phyloP scores from a whole-genome alignment of 2,329 filamentous ascomycete genomes.

The Chaetomiaceae sp. region DNA sequence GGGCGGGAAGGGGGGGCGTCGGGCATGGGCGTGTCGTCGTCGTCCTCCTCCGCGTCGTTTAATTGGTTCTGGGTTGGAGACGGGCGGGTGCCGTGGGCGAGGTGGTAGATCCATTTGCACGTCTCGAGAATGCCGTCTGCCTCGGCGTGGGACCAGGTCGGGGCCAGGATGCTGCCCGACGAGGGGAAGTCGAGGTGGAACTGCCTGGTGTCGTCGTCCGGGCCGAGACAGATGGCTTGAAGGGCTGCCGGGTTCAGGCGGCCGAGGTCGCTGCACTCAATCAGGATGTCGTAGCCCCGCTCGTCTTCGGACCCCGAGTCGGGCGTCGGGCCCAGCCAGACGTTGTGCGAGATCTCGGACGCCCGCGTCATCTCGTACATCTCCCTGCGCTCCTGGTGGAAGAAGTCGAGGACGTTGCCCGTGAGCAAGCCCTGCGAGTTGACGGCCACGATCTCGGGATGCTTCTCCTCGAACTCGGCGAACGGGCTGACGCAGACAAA shows the following conservation, averaged over 20 bases:
- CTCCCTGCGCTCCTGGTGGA: conserved; percentile 80
- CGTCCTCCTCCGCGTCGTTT: conserved; percentile 35
- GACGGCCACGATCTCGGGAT: conserved; percentile 69
- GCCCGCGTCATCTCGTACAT: conserved; percentile 92
- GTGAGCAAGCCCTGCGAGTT: conserved; percentile 68
- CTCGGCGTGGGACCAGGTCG: conserved; percentile 77
- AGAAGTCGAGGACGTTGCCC: conserved; percentile 80
- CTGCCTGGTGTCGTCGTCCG: conserved; percentile 39
- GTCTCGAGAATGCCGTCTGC: conserved; percentile 80
- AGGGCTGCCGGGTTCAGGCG: conserved; percentile 67
- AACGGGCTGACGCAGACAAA: conserved; percentile 69
- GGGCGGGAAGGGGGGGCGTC: conserved; percentile 34
- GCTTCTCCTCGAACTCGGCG: conserved; percentile 63
- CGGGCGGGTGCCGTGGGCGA: conserved; percentile 62
- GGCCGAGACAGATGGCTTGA: conserved; percentile 55
- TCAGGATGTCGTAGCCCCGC: conserved; percentile 71
- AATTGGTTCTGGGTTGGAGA: conserved; percentile 16
- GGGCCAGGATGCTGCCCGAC: conserved; percentile 85
- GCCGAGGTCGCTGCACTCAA: conserved; percentile 85
- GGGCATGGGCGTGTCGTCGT: conserved; percentile 35
- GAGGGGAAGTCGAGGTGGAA: conserved; percentile 75
- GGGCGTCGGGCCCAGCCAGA: conserved; percentile 85
- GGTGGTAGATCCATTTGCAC: conserved; percentile 83
- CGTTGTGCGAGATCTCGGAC: conserved; percentile 82
- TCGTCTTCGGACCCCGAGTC: conserved; percentile 59